Evolutionary conservation across 1,139 yeast genomes (phyloP), one percentile per base, ranked within the genome.

Genomic region (Candida freyschussii): DNA sequence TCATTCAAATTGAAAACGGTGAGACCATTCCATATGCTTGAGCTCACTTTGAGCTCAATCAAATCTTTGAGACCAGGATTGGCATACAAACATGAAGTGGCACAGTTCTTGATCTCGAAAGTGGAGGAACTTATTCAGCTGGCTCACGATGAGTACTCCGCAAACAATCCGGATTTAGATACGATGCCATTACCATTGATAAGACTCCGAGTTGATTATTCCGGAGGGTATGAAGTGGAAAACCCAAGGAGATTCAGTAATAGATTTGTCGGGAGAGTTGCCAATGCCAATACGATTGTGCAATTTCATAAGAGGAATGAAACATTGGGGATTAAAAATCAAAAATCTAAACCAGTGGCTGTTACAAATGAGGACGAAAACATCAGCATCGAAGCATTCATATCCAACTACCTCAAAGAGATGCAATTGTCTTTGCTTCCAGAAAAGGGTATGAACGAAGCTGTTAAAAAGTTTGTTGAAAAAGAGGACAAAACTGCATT

Each of bases 181-280:
- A 45, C 46, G 1, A 42, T 62, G 17, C 93, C 94, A 0, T 59
- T 87, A 20, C 99, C 99, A 0, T 61, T 91, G 34, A 66, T 91
- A 6, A 63, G 98, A 29, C 57, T 93, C 16, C 65, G 87, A 26
- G 96, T 91, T 0, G 96, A 91, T 44, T 89, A 87, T 48, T 69
- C 87, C 21, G 96, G 95, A 0, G 95, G 89, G 5, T 89, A 73
- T 50, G 95, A 87, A 46, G 85, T 91, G 23, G 98, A 89, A 49
- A 89, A 91, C 50, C 85, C 95, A 1, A 68, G 94, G 36, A 61
- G 96, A 40, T 85, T 91, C 47, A 86, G 96, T 5, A 86, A 89
- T 50, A 63, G 85, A 47, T 93, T 89, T 65, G 95, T 85, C 6
- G 96, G 96, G 0, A 69, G 68, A 42, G 94, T 91, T 4, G 98